Evolutionary conservation across 805 yeast genomes (phyloP).

Genomic region (Cephaloascus fragrans): DNA sequence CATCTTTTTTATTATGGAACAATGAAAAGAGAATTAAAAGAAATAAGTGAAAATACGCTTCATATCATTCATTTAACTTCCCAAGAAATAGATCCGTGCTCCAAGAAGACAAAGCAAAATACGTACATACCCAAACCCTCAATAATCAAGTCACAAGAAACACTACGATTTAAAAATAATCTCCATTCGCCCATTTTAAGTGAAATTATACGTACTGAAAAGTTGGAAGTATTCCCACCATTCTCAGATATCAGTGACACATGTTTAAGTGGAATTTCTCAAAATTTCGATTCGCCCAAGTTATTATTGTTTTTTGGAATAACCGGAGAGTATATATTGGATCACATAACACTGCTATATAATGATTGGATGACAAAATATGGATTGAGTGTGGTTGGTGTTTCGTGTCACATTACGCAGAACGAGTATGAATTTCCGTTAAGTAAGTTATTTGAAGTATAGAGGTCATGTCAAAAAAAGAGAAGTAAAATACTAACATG

Average conservation of each 20-base stretch:
- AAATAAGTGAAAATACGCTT: too few species aligned
- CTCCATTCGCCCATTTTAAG: neutral
- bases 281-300: slow-evolving; percentile 3
- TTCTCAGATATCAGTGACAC: neutral
- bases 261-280: neutral
- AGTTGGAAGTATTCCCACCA: neutral
- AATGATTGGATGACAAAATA: slow-evolving; percentile 1
- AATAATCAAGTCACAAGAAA: neutral
- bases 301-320: slow-evolving; percentile 13
- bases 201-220: neutral
- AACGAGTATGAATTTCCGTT: slow-evolving; percentile 10
- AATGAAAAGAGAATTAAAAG: too few species aligned
- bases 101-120: neutral
- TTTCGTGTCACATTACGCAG: slow-evolving; percentile 6
- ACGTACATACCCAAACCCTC: neutral
- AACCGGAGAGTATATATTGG: slow-evolving; percentile 6
- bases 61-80: too few species aligned
- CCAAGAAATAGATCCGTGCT: too few species aligned
- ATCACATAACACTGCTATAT: slow-evolving; percentile 3
- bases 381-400: slow-evolving; percentile 9
- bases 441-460: slow-evolving; percentile 1
- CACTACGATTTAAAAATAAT: neutral
- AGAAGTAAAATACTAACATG: neutral
- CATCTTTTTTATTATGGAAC: too few species aligned
- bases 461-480: neutral